These are phyloP conservation scores for Rheum nobile DNA, from an alignment of 148 eudicot genomes.

Conservation along the genomic window DNA sequence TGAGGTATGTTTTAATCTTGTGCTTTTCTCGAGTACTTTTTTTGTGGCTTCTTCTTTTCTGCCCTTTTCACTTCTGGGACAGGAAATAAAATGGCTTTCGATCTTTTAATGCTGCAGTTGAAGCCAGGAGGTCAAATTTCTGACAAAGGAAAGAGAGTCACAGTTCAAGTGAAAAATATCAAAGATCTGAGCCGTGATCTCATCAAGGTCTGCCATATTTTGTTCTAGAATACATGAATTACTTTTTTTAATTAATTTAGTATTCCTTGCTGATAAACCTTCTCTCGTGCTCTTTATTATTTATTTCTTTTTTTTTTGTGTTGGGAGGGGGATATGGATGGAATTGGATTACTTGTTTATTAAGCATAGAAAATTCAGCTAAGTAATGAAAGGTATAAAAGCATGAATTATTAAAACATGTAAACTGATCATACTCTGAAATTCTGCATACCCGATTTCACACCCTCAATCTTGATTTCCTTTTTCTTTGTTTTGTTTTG, in stretches of 20 bases:
- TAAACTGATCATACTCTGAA: not conserved
- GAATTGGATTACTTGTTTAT: not conserved
- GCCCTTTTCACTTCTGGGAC: not conserved
- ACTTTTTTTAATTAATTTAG: not conserved
- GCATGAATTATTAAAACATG: not conserved
- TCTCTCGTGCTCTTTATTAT: not conserved
- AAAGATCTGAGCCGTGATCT: conserved; percentile 88
- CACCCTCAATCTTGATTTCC: not conserved
- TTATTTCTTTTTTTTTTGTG: not conserved
- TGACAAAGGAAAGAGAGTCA: conserved; percentile 68
- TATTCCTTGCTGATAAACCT: not conserved
- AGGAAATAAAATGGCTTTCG: not conserved
- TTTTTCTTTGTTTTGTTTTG: not conserved
- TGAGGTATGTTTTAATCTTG: conserved; percentile 44
- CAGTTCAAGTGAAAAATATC: conserved; percentile 46
- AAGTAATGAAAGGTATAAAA: not conserved
- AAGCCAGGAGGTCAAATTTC: conserved; percentile 87
- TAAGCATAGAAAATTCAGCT: not conserved
- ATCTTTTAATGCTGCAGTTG: conserved; percentile 35
- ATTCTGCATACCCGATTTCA: not conserved
- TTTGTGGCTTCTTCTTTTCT: conserved; percentile 1
- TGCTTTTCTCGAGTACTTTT: not conserved
- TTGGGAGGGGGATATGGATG: not conserved
- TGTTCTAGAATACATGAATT: not conserved
- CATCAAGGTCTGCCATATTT: conserved; percentile 50